Base-by-base conservation (phyloP, 2,329 filamentous ascomycete genomes). In the Orbilia javanica region DNA sequence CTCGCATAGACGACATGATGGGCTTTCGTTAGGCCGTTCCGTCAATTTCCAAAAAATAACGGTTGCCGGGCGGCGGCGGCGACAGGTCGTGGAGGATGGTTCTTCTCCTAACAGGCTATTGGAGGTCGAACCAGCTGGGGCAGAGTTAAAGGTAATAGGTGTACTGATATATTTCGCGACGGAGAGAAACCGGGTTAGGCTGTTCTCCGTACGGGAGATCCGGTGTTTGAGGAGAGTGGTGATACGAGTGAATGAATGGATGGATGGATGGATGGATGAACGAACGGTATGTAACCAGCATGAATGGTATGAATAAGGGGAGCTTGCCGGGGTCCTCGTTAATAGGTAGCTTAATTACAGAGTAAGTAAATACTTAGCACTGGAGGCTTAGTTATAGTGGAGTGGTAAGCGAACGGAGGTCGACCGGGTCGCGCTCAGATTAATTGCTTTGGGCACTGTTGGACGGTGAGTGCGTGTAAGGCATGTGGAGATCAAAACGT, bases 1-100 rank as follows among this genome's bases (percentile, higher is more conserved):
- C 82, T 76, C 82, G 81, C 82, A 83, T 83, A 72, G 81, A 82
- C 76, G 82, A 82, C 82, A 83, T 83, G 44, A 46, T 67, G 77
- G 68, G 75, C 68, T 65, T 60, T 48, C 50, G 44, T 79, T 55
- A 29, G 65, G 34, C 8, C 60, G 60, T 67, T 36, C 42, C 44
- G 29, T 65, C 53, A 34, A 64, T 53, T 44, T 75, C 50, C 48
- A 53, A 39, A 74, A 34, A 71, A 53, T 70, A 48, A 57, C 69
- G 69, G 65, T 39, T 75, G 70, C 44, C 50, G 36, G 48, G 53
- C 48, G 52, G n/a, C 22, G 52, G 52, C 52, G 34, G 20, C 27
- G 48, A 36, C 55, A 50, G 34, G 60, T 73, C 31, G 34, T 13
- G 22, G 25, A 53, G 31, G 34, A n/a, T 67, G 13, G 46, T 55